Conservation (phyloP, 2,329 filamentous ascomycete genomes). For the Coniochaeta hoffmannii region DNA sequence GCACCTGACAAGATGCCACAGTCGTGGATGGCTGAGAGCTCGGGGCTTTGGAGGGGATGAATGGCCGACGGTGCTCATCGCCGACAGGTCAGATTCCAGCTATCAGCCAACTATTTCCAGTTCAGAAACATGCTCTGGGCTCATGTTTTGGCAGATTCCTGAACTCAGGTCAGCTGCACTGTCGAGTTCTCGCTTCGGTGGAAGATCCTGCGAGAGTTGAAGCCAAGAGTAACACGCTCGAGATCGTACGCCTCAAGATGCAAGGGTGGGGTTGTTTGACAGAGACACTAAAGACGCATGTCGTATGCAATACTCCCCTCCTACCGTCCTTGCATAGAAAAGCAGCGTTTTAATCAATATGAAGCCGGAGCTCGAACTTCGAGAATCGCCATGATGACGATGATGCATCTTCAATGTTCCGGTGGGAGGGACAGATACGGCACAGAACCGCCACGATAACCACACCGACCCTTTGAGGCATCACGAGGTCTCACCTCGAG, state of each 20-base stretch:
- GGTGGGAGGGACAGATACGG: neutral
- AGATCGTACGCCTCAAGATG: neutral
- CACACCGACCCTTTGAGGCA: neutral
- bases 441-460: neutral
- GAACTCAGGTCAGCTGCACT: neutral
- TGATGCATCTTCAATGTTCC: neutral
- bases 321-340: neutral
- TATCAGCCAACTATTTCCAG: neutral
- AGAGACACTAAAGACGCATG: conserved; percentile 1
- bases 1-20: conserved; percentile 8
- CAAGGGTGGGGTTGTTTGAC: neutral
- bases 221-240: neutral
- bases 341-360: neutral
- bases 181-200: neutral
- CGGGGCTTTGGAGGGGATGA: neutral
- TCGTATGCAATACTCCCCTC: neutral
- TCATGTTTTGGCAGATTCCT: neutral
- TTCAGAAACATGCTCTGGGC: neutral
- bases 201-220: neutral
- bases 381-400: neutral
- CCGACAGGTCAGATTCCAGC: neutral
- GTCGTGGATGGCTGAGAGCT: neutral
- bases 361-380: neutral
- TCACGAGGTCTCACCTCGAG: neutral
- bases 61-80: neutral